Evolutionary conservation across 768 basidiomycete species (phyloP).

Genomic region (Leccinum variicolor): DNA sequence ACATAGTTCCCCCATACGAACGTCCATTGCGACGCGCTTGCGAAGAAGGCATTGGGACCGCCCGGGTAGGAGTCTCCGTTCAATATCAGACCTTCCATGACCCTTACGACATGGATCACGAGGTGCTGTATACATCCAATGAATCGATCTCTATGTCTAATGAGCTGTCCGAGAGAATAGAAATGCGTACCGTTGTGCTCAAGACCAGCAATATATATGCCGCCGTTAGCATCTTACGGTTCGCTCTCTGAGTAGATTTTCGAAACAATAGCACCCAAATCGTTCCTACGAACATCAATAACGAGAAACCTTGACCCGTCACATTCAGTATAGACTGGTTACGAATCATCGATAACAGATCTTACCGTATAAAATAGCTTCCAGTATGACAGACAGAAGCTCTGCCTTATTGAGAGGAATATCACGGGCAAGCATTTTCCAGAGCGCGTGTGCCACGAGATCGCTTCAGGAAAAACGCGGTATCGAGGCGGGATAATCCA

Average conservation of each 20-base stretch:
- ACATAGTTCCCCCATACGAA: slow-evolving; percentile 28
- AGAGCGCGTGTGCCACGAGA: neutral
- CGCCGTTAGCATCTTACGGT: slow-evolving; percentile 20
- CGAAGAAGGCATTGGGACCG: slow-evolving; percentile 25
- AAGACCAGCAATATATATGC: slow-evolving; percentile 27
- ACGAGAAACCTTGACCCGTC: slow-evolving; percentile 28
- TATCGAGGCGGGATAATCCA: neutral
- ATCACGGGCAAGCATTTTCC: neutral
- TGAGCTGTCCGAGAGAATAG: neutral
- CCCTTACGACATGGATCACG: slow-evolving; percentile 22
- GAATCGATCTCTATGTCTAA: neutral
- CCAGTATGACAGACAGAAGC: slow-evolving; percentile 8
- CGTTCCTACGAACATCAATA: slow-evolving; percentile 33
- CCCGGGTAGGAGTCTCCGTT: slow-evolving; percentile 16
- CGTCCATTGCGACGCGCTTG: slow-evolving; percentile 23
- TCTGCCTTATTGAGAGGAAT: neutral
- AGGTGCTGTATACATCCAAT: slow-evolving; percentile 19
- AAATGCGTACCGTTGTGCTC: slow-evolving; percentile 27
- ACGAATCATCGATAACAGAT: neutral
- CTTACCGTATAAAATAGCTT: slow-evolving; percentile 20
- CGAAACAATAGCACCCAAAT: slow-evolving; percentile 21
- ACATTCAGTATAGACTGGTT: neutral
- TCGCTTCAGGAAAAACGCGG: neutral
- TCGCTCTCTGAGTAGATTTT: slow-evolving; percentile 6
- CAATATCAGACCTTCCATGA: slow-evolving; percentile 25